Evolutionary conservation across 768 basidiomycete species (phyloP).

Genomic region (Mycena crocata): DNA sequence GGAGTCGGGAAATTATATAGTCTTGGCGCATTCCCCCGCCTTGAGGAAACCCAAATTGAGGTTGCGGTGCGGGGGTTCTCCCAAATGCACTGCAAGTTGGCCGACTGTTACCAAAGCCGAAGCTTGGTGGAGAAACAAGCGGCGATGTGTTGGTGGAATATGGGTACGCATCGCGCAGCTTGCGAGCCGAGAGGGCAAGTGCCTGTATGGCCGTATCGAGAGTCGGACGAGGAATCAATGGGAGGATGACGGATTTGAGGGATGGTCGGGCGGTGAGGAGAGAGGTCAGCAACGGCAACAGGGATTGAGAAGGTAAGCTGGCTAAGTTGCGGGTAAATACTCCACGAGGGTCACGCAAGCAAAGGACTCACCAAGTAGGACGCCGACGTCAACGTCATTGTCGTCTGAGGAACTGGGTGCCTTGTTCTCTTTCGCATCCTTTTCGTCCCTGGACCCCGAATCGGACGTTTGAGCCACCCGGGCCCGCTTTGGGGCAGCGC

Average conservation of each 20-base stretch:
- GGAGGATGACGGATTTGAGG: slow-evolving; percentile 77
- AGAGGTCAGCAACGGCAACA: slow-evolving; percentile 78
- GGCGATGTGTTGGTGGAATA: slow-evolving; percentile 68
- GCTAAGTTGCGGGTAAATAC: slow-evolving; percentile 57
- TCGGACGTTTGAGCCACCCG: slow-evolving; percentile 53
- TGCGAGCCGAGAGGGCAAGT: slow-evolving; percentile 74
- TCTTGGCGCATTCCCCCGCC: slow-evolving; percentile 82
- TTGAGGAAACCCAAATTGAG: slow-evolving; percentile 37
- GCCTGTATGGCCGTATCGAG: slow-evolving; percentile 79
- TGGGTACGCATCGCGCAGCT: slow-evolving; percentile 84
- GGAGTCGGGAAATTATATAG: slow-evolving; percentile 80
- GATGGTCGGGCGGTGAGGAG: slow-evolving; percentile 76
- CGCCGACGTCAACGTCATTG: slow-evolving; percentile 82
- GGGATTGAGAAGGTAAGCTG: slow-evolving; percentile 80
- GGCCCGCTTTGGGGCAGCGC: slow-evolving; percentile 75
- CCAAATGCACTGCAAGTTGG: slow-evolving; percentile 40
- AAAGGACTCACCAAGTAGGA: slow-evolving; percentile 74
- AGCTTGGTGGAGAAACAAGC: slow-evolving; percentile 37
- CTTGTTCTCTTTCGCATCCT: slow-evolving; percentile 62
- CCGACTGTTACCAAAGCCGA: slow-evolving; percentile 49
- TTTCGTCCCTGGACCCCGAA: slow-evolving; percentile 52
- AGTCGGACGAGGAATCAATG: slow-evolving; percentile 87
- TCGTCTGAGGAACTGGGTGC: slow-evolving; percentile 51
- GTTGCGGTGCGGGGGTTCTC: slow-evolving; percentile 22
- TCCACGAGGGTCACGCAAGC: slow-evolving; percentile 13